Conservation (phyloP, 1,284 basidiomycete genomes). For the Rhizopogon parksii region DNA sequence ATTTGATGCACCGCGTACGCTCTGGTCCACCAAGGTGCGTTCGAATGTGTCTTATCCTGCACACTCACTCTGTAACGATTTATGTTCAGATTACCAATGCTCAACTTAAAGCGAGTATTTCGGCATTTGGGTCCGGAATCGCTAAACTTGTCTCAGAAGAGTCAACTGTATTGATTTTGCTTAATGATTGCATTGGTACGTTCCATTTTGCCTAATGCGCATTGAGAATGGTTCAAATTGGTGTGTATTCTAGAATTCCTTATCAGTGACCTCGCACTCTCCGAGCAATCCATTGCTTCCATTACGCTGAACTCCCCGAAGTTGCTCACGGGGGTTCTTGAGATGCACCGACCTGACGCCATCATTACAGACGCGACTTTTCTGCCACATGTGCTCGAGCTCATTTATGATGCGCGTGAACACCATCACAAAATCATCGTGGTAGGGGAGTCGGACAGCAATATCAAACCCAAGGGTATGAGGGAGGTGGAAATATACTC, state of each 20-base stretch:
- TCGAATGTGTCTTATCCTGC: neutral
- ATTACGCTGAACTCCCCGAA: slow-evolving; percentile 56
- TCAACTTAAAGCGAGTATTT: slow-evolving; percentile 55
- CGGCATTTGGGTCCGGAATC: slow-evolving; percentile 64
- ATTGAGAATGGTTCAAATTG: neutral
- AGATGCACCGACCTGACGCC: slow-evolving; percentile 56
- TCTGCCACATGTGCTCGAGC: slow-evolving; percentile 57
- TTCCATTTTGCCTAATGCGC: neutral
- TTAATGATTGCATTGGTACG: slow-evolving; percentile 70
- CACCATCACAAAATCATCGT: slow-evolving; percentile 56
- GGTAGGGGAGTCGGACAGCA: slow-evolving; percentile 48
- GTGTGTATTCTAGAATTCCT: slow-evolving; percentile 52
- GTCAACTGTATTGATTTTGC: slow-evolving; percentile 62
- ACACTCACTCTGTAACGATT: neutral
- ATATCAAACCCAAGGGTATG: slow-evolving; percentile 36
- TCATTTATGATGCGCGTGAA: slow-evolving; percentile 54
- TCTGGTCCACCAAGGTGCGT: slow-evolving; percentile 69
- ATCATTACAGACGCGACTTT: slow-evolving; percentile 63
- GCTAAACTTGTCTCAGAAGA: slow-evolving; percentile 52
- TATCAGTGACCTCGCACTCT: slow-evolving; percentile 68
- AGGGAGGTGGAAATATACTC: slow-evolving; percentile 47
- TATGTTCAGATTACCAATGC: slow-evolving; percentile 57
- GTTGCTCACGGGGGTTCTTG: slow-evolving; percentile 55
- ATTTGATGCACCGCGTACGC: slow-evolving; percentile 56
- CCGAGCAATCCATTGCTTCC: slow-evolving; percentile 62